A percentile compares a stretch with the other conserved stretches of the same genome.
These are phyloP conservation scores for Simplicillium aogashimaense DNA, from an alignment of 2,329 filamentous ascomycete genomes.

Conservation along the genomic window DNA sequence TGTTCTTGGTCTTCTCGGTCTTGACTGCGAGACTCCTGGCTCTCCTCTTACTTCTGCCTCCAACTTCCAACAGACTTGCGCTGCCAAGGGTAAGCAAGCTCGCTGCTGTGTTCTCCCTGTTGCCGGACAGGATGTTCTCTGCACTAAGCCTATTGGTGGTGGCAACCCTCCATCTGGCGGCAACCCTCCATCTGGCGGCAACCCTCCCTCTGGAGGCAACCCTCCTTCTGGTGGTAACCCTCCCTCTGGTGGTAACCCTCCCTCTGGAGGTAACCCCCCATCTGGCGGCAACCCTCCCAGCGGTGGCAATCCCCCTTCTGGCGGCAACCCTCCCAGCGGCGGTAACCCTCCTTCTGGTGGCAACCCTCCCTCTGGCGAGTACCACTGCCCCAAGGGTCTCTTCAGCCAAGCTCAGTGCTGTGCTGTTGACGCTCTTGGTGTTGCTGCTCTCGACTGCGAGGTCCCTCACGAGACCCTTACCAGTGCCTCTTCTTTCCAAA, in stretches of 20 bases:
- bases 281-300: not conserved
- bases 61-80: not conserved
- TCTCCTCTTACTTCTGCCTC: not conserved
- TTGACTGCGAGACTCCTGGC: slow-evolving; percentile 1
- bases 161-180: not conserved
- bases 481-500: not conserved
- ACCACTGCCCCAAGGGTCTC: slow-evolving; percentile 11
- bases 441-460: slow-evolving; percentile 35
- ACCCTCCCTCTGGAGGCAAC: not conserved
- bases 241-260: not conserved
- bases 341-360: not conserved
- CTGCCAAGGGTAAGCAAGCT: not conserved
- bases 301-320: not conserved
- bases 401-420: slow-evolving; percentile 31
- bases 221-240: not conserved
- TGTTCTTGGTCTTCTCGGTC: slow-evolving; percentile 1
- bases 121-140: slow-evolving; percentile 2
- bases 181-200: not conserved
- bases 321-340: not conserved
- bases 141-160: not conserved
- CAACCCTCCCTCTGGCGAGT: not conserved
- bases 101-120: slow-evolving; percentile 1
- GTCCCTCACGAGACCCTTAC: not conserved
- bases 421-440: slow-evolving; percentile 33
- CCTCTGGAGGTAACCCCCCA: not conserved